Base-by-base conservation (phyloP, 164 flowering plant species). In the Macadamia integrifolia region DNA sequence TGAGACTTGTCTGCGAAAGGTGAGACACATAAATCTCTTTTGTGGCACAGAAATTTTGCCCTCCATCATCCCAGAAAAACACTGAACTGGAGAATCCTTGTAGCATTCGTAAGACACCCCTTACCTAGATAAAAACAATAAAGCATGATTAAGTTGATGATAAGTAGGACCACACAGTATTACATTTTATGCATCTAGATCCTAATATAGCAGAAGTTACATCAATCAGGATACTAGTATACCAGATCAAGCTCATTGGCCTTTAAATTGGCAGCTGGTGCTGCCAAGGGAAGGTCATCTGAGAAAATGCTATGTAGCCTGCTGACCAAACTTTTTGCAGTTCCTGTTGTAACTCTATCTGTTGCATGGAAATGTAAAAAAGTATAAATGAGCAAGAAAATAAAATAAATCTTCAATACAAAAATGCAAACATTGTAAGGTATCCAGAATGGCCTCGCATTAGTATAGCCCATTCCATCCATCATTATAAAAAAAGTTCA, bases 61-160 rank as follows among this genome's bases (percentile, higher is more conserved):
- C 80, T 28, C 14, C 62, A 0, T 72, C 62, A 66, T 92, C 89
- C 99, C 99, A 92, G 59, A 70, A 75, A 56, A 94, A 87, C 17
- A 88, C 50, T 42, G 89, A 75, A 80, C 90, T 79, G 3, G 93
- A 80, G 23, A 80, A 78, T 28, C 99, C 99, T 79, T 94, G 99
- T 55, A 92, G 65, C 79, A 90, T 85, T 68, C 81, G 87, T 40
- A 94, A 67, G 53, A 94, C 81, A 72, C 88, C 84, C 29, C 79
- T 79, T 14, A 91, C 98, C 98, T 90, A 68, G 43, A 28, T 32
- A 53, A 13, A 55, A 49, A 70, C 32, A 23, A 72, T 60, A 35
- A 8, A 50, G 56, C 0, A 5, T 35, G 40, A 35, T 35, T 32
- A 18, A 8, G 40, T 50, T 30, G 48, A 18, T 31, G 5, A 57